phyloP scores from a whole-genome alignment of 2,329 filamentous ascomycete species.

The Fusarium oligoseptatum region DNA sequence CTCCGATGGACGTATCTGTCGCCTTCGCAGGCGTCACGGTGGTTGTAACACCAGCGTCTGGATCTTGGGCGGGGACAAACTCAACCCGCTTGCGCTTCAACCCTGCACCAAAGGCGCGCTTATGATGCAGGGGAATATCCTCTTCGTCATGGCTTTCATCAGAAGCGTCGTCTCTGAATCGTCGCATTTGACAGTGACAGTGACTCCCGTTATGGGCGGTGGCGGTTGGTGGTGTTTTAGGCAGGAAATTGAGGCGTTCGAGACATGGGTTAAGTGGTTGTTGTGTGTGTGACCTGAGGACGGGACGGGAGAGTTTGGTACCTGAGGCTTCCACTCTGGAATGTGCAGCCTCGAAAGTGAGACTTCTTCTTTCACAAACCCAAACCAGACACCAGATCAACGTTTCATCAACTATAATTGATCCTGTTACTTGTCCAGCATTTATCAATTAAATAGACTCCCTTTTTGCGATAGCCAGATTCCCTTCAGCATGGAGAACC shows the following conservation, averaged over 20 bases:
- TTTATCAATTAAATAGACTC: not conserved
- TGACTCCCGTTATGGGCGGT: not conserved
- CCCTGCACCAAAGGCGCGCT: constrained; percentile 68
- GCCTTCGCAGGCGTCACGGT: constrained; percentile 34
- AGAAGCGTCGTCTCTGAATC: constrained; percentile 41
- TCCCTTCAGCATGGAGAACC: not conserved
- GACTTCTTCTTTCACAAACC: not conserved
- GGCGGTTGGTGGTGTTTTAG: not conserved
- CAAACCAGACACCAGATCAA: not conserved
- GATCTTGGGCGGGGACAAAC: constrained; percentile 68
- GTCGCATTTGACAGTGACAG: constrained; percentile 40
- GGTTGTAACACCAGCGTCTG: constrained; percentile 45
- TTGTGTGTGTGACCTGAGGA: not conserved
- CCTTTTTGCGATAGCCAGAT: not conserved
- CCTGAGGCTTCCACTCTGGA: constrained; percentile 13
- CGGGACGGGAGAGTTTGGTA: not conserved
- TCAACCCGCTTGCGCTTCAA: constrained; percentile 66
- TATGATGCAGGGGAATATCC: constrained; percentile 66
- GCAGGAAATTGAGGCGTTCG: not conserved
- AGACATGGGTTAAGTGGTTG: not conserved
- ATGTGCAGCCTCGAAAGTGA: not conserved
- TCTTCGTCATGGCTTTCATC: constrained; percentile 54
- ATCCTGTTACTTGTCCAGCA: not conserved
- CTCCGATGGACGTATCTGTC: constrained; percentile 53
- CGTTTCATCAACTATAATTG: not conserved